These are phyloP conservation scores for Hypoxylon sp. DNA, from an alignment of 2,329 filamentous ascomycete genomes.

Conservation along the genomic window DNA sequence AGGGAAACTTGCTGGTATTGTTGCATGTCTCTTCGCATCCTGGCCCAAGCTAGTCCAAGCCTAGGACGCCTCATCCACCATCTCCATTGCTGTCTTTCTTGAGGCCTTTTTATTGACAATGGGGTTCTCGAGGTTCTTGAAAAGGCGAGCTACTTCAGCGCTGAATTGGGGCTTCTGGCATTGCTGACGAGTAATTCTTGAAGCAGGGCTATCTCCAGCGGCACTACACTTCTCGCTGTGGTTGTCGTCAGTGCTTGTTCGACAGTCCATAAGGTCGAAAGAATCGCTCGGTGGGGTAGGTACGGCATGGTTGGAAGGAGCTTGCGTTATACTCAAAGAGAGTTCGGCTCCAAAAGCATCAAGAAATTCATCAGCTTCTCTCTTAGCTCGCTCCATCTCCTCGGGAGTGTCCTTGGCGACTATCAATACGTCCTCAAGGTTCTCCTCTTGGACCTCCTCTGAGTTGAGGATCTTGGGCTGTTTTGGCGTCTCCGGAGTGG, in stretches of 20 bases:
- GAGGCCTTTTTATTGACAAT: slow-evolving; percentile 32
- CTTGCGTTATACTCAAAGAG: no score
- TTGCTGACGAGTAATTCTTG: not conserved
- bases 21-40: no score
- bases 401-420: slow-evolving; percentile 2
- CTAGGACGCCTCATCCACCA: slow-evolving; percentile 30
- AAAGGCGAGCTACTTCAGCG: slow-evolving; percentile 33
- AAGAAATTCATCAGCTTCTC: slow-evolving; percentile 32
- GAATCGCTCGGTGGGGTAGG: no score
- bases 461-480: not conserved
- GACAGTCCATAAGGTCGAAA: no score
- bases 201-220: slow-evolving; percentile 1
- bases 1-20: no score
- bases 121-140: slow-evolving; percentile 30
- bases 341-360: slow-evolving; percentile 1
- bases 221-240: not conserved
- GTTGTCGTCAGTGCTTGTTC: slow-evolving; percentile 2
- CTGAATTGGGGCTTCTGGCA: slow-evolving; percentile 32
- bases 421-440: not conserved
- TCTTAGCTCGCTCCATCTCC: slow-evolving; percentile 13
- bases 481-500: not conserved
- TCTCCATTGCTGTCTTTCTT: slow-evolving; percentile 36
- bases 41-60: no score
- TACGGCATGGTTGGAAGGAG: no score
- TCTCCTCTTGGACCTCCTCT: slow-evolving; percentile 1